A percentile compares a stretch with the other conserved stretches of the same genome.
Conservation (phyloP, 495 filamentous ascomycete genomes). For the Penicillium pulvis region DNA sequence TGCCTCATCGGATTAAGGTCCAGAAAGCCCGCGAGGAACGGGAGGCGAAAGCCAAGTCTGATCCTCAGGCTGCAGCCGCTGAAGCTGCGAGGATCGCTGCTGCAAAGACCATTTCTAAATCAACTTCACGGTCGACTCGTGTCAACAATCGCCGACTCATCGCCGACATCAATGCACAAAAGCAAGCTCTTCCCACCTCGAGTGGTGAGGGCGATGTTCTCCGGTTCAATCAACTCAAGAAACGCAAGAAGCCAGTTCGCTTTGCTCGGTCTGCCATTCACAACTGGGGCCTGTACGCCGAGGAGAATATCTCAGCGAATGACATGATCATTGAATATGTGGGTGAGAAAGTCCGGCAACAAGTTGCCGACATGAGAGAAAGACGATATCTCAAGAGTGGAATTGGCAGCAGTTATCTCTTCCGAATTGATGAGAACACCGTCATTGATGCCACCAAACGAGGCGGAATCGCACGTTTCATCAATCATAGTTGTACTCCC, state of each 20-base stretch:
- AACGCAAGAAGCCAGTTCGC: slow-evolving; percentile 97
- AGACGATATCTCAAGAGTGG: slow-evolving; percentile 90
- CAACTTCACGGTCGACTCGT: slow-evolving; percentile 81
- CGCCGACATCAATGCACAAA: slow-evolving; percentile 91
- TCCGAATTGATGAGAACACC: slow-evolving; percentile 96
- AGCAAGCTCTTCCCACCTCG: slow-evolving; percentile 71
- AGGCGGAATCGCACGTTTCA: slow-evolving; percentile 96
- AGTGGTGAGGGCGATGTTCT: slow-evolving; percentile 82
- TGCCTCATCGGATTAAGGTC: slow-evolving; percentile 95
- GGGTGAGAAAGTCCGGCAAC: slow-evolving; percentile 93
- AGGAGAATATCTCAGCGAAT: slow-evolving; percentile 94
- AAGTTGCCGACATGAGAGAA: slow-evolving; percentile 94
- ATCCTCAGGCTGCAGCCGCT: slow-evolving; percentile 63
- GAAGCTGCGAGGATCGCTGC: slow-evolving; percentile 74
- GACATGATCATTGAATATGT: slow-evolving; percentile 99
- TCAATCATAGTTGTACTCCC: slow-evolving; percentile 97
- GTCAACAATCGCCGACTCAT: slow-evolving; percentile 93
- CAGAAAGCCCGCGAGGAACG: slow-evolving; percentile 86
- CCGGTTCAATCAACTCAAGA: slow-evolving; percentile 98
- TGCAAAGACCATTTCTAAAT: slow-evolving; percentile 76
- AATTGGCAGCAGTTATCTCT: slow-evolving; percentile 96
- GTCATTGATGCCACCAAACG: slow-evolving; percentile 98
- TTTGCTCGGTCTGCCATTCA: slow-evolving; percentile 98
- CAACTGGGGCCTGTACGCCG: slow-evolving; percentile 97
- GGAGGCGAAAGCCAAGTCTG: slow-evolving; percentile 74